Evolutionary conservation across 305 asterid species (phyloP).

Genomic region (Striga hermonthica): DNA sequence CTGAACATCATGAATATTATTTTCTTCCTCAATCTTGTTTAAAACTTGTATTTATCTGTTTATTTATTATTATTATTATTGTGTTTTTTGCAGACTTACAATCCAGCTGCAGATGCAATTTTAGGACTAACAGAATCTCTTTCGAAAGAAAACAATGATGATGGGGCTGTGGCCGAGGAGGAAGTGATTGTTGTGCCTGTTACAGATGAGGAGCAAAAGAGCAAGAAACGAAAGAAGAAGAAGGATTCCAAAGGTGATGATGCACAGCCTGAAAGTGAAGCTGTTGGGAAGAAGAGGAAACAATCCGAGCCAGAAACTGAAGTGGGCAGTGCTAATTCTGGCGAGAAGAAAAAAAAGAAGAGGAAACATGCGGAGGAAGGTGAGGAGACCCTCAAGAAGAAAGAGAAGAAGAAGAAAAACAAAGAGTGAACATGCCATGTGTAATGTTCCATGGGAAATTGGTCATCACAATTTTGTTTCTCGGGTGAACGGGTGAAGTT

Average conservation of each 20-base stretch:
- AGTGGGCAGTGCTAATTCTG: background rate
- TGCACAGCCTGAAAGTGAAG: constrained; percentile 39
- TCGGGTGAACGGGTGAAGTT: too few species aligned
- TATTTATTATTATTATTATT: background rate
- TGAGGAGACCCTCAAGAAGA: constrained; percentile 35
- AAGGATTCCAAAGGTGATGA: background rate
- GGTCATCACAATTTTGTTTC: too few species aligned
- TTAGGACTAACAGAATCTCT: constrained; percentile 46
- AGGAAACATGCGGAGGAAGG: constrained; percentile 37
- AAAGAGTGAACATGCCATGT: constrained; percentile 29
- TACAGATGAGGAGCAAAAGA: constrained; percentile 38
- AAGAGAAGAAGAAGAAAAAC: constrained; percentile 37
- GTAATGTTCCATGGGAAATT: too few species aligned
- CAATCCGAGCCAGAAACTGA: background rate
- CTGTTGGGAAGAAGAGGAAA: constrained; percentile 8
- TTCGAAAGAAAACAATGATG: constrained; percentile 36
- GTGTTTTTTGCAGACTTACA: constrained; percentile 54
- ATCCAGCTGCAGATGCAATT: constrained; percentile 75
- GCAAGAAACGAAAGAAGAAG: constrained; percentile 39
- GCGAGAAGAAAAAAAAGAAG: constrained; percentile 57
- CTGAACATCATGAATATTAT: background rate
- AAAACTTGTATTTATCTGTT: background rate
- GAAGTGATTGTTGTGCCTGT: constrained; percentile 13
- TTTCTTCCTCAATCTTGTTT: background rate
- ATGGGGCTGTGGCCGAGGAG: background rate